Percentiles rank a stretch among this genome's conserved stretches.
These are phyloP conservation scores for Sporisorium exsertum DNA, from an alignment of 1,284 basidiomycete genomes.

Conservation along the genomic window DNA sequence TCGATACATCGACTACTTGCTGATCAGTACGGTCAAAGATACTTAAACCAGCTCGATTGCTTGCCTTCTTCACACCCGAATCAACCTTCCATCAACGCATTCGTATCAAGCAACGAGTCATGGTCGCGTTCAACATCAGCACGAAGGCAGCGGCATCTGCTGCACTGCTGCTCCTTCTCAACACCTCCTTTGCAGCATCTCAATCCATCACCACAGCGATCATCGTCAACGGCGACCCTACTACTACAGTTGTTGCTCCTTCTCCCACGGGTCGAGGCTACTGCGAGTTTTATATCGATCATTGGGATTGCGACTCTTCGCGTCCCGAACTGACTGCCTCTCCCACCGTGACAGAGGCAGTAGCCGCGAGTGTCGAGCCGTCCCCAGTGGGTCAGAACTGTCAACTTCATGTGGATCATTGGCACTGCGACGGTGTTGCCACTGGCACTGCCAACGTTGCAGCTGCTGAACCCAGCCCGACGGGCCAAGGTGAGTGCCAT, in stretches of 20 bases:
- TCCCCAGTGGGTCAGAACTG: constrained; percentile 26
- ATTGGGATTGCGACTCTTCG: constrained; percentile 38
- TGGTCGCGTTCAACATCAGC: constrained; percentile 1
- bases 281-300: constrained; percentile 40
- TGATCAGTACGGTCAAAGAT: background rate
- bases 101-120: background rate
- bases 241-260: constrained; percentile 18
- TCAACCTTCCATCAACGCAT: background rate
- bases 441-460: constrained; percentile 21
- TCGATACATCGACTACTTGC: background rate
- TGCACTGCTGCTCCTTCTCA: constrained; percentile 15
- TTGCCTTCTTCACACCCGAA: background rate
- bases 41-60: background rate
- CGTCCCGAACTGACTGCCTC: constrained; percentile 8
- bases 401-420: constrained; percentile 29
- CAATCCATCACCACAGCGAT: constrained; percentile 28
- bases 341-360: background rate
- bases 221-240: constrained; percentile 19
- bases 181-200: background rate
- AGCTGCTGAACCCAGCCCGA: constrained; percentile 26
- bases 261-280: constrained; percentile 37
- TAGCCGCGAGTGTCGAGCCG: constrained; percentile 15
- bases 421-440: background rate
- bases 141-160: background rate
- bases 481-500: constrained; percentile 30